Conservation (phyloP, 345 rosid species). For the Aegle marmelos region DNA sequence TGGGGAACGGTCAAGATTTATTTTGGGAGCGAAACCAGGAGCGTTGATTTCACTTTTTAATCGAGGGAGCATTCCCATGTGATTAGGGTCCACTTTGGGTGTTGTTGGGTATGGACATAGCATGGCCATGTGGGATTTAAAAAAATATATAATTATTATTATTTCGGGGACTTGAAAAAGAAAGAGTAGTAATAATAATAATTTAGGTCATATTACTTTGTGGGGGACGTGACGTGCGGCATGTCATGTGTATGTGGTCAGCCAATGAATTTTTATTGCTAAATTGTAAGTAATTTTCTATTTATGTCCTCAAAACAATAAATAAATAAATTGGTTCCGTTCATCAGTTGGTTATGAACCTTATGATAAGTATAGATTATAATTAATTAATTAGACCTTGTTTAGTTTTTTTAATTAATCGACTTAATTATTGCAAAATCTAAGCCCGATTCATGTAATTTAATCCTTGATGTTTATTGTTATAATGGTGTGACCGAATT, state of each 20-base stretch:
- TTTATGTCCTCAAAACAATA: background rate
- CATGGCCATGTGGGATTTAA: slow-evolving; percentile 10
- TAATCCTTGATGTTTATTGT: background rate
- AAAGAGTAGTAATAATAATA: too few relatives aligned
- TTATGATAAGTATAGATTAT: background rate
- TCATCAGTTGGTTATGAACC: background rate
- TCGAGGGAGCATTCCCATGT: slow-evolving; percentile 27
- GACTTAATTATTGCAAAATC: slow-evolving; percentile 8
- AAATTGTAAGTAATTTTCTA: background rate
- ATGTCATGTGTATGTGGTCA: slow-evolving; percentile 32
- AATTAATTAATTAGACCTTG: background rate
- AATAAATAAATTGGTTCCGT: too few relatives aligned
- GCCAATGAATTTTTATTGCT: background rate
- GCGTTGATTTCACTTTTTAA: slow-evolving; percentile 22
- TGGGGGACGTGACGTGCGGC: slow-evolving; percentile 50
- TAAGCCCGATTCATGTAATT: slow-evolving; percentile 7
- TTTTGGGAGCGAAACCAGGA: slow-evolving; percentile 35
- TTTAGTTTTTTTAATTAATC: background rate
- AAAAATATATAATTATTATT: too few relatives aligned
- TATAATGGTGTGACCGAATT: slow-evolving; percentile 9
- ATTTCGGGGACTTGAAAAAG: too few relatives aligned
- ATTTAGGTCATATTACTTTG: slow-evolving; percentile 10
- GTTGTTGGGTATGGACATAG: slow-evolving; percentile 23
- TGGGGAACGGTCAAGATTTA: slow-evolving; percentile 41
- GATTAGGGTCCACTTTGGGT: slow-evolving; percentile 20